Conservation (phyloP, 805 yeast species). For the Tetrapisispora arboricola region DNA sequence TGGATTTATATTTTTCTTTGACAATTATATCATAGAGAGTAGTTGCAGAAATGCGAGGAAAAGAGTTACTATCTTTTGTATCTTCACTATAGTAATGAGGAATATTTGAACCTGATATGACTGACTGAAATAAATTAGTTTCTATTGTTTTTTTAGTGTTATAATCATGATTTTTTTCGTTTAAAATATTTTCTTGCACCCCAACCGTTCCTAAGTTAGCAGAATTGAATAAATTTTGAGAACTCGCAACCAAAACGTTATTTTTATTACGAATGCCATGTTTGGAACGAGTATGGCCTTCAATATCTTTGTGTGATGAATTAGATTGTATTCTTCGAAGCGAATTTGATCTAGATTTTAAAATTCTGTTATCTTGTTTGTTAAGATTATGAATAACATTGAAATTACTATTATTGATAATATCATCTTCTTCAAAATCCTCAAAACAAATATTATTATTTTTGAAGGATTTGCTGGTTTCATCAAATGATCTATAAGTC, state of each 20-base stretch:
- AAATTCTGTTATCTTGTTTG: conserved; percentile 1
- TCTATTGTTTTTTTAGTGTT: neutral
- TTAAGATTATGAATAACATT: too few species aligned
- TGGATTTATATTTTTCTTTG: conserved; percentile 30
- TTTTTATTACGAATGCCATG: neutral
- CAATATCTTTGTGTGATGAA: neutral
- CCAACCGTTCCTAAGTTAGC: neutral
- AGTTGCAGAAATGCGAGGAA: conserved; percentile 36
- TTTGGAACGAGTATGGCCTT: neutral
- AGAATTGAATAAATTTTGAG: neutral
- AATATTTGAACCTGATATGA: conserved; percentile 36
- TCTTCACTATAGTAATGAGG: conserved; percentile 36
- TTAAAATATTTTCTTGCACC: neutral
- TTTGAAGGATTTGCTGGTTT: neutral
- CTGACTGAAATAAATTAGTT: neutral
- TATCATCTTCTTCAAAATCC: neutral
- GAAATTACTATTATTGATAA: conserved; percentile 1
- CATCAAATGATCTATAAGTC: neutral
- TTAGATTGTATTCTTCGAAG: neutral
- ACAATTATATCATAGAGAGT: conserved; percentile 33
- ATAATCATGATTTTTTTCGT: neutral
- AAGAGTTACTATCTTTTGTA: conserved; percentile 35
- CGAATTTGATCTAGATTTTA: conserved; percentile 1
- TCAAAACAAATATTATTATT: neutral
- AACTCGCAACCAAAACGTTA: neutral